A percentile compares a stretch with the other conserved stretches of the same genome.
phyloP scores from a whole-genome alignment of 2,329 filamentous ascomycete genomes.

The Monilinia aucupariae region DNA sequence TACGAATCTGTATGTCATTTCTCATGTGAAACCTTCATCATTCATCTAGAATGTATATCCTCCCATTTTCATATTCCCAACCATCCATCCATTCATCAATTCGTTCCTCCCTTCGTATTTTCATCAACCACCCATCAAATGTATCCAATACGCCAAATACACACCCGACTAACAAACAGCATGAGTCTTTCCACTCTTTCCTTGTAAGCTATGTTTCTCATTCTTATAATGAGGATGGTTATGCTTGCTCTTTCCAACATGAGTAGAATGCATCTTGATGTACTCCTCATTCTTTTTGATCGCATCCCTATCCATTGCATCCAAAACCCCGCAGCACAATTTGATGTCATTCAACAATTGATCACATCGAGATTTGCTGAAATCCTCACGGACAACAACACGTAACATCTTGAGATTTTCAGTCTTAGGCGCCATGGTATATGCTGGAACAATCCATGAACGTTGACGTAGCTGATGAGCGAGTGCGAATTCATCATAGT shows the following conservation, averaged over 20 bases:
- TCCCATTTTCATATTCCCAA: not conserved
- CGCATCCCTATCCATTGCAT: slow-evolving; percentile 66
- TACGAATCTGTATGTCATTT: not conserved
- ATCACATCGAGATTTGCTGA: slow-evolving; percentile 76
- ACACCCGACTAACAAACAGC: slow-evolving; percentile 59
- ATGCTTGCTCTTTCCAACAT: slow-evolving; percentile 48
- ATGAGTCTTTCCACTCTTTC: slow-evolving; percentile 87
- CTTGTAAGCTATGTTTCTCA: slow-evolving; percentile 83
- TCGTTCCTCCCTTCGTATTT: not conserved
- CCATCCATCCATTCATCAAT: not conserved
- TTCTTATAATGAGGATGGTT: slow-evolving; percentile 50
- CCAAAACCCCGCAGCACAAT: slow-evolving; percentile 64
- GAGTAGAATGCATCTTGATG: slow-evolving; percentile 51
- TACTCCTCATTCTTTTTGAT: slow-evolving; percentile 66
- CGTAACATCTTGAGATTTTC: slow-evolving; percentile 83
- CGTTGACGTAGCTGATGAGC: slow-evolving; percentile 82
- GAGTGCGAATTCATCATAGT: slow-evolving; percentile 70
- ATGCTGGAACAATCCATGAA: slow-evolving; percentile 91
- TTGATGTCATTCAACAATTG: slow-evolving; percentile 72
- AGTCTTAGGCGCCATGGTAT: slow-evolving; percentile 78
- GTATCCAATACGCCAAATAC: not conserved
- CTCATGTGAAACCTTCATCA: not conserved
- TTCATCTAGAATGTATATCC: not conserved
- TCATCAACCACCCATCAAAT: not conserved
- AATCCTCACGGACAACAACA: slow-evolving; percentile 89